Evolutionary conservation across 345 rosid genomes (phyloP), one percentile per base, ranked within the genome.

Genomic region (Eucalyptus erythrocorys): DNA sequence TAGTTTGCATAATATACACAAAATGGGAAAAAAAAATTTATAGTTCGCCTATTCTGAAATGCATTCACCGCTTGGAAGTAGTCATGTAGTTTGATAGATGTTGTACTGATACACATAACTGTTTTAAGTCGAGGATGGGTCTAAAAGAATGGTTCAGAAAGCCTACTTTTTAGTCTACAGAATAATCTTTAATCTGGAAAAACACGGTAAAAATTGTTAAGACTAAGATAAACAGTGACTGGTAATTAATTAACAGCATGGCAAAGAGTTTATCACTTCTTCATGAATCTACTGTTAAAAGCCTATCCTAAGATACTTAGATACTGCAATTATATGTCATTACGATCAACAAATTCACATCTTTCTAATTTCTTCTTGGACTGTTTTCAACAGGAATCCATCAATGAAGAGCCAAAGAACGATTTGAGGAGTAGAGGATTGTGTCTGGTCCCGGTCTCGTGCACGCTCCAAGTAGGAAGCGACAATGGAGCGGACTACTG

Each of bases 401-500:
- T 50, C 37, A 42, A 48, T 66, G 91, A 91, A 89, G 94, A 91
- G 34, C 48, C 91, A 64, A 88, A 88, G 89, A 97, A 76, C 26
- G 84, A 95, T 90, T 91, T 97, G 85, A 93, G 93, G 93, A 92
- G 95, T 89, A 93, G 95, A 93, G 99, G 99, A 66, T 81, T 97
- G 85, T 97, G 99, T 91, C 93, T 97, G 87, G 96, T 96, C 89
- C 99, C 99, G 1, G 89, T 94, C 84, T 93, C 98, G 17, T 96
- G 94, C 91, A 96, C 95, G 48, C 94, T 92, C 50, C 93, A 93
- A 88, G 96, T 96, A 79, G 95, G 94, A 49, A 96, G 91, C 86
- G 96, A 95, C 48, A 94, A 92, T 43, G 97, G 95, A 32, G 95
- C 95, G 13, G 99, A 95, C 55, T 96, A 94, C 89, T 96, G 97